Percentiles rank a stretch among this genome's conserved stretches.
phyloP scores from a whole-genome alignment of 257 asterid genomes.

The Gentiana macrophylla region DNA sequence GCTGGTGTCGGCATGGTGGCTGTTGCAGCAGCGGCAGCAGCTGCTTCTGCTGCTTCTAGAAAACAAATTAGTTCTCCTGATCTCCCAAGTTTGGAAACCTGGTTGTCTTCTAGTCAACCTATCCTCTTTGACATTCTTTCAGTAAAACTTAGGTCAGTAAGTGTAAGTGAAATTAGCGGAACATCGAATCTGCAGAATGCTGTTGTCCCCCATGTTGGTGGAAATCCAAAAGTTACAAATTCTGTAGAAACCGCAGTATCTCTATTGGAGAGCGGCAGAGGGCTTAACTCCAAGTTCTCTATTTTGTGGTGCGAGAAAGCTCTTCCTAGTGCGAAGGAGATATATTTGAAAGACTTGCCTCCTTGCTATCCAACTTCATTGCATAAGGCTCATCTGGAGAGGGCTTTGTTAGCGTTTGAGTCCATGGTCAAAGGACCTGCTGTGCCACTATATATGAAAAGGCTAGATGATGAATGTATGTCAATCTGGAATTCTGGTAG shows the following conservation, averaged over 20 bases:
- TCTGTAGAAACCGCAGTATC: conserved; percentile 43
- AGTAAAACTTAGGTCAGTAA: conserved; percentile 23
- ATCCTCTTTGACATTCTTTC: conserved; percentile 66
- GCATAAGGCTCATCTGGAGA: conserved; percentile 66
- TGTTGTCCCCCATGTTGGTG: conserved; percentile 25
- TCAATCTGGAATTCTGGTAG: conserved; percentile 83
- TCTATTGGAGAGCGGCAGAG: conserved; percentile 44
- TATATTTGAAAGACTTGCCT: conserved; percentile 64
- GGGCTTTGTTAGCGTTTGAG: conserved; percentile 43
- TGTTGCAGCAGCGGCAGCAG: conserved; percentile 91
- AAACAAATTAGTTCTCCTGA: conserved; percentile 48
- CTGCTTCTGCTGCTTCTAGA: conserved; percentile 70
- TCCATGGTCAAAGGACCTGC: conserved; percentile 91
- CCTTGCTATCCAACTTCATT: conserved; percentile 75
- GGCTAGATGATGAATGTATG: conserved; percentile 70
- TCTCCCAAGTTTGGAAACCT: conserved; percentile 69
- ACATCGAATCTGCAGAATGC: conserved; percentile 22
- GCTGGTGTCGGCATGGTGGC: conserved; percentile 88
- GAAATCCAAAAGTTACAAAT: conserved; percentile 27
- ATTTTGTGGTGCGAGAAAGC: conserved; percentile 77
- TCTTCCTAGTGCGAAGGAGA: conserved; percentile 74
- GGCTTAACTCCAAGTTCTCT: conserved; percentile 59
- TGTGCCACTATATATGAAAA: conserved; percentile 39
- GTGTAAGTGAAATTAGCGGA: conserved; percentile 23
- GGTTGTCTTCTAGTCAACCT: conserved; percentile 62